Base-by-base conservation (phyloP, 176 grass and related monocot species). In the Zoysia pacifica region DNA sequence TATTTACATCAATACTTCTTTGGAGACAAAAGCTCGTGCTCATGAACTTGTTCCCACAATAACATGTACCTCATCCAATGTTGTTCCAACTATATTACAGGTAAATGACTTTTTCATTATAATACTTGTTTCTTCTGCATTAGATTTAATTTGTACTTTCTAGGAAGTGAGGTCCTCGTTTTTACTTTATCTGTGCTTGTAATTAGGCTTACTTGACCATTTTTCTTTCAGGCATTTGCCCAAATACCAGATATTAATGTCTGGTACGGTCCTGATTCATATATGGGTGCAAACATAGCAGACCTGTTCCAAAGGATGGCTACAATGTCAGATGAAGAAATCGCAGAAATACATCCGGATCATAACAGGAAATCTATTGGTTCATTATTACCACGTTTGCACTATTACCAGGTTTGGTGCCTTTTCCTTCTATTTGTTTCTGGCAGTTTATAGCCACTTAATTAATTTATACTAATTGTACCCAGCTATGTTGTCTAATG, bases 261-360 rank as follows among this genome's bases (percentile, higher is more conserved):
- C 60, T 98, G 87, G 85, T 98, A 98, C 81, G 95, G 95, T 70
- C 95, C 95, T 83, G 95, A 98, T 93, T 98, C 95, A 69, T 98
- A 98, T 74, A 98, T 98, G 95, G 95, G 95, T 80, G 95, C 88
- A 40, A 98, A 98, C 81, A 98, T 98, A 80, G 92, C 71, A 4
- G 92, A 98, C 61, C 86, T 98, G 69, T 91, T 98, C 89, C 84
- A 88, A 61, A 91, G 93, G 83, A 98, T 98, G 95, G 70, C 78
- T 85, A 70, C 75, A 41, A 92, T 98, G 86, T 83, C 92, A 48
- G 95, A 94, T 87, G 90, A 89, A 89, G 95, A 98, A 82, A 94
- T 98, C n/a, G 74, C 84, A 87, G 76, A 77, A 77, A 89, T 98
- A 89, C 92, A 98, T 91, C 83, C 81, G 75, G 80, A 84, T 67